Conservation (phyloP, 1,139 yeast genomes). For the Magnusiomyces magnusii region DNA sequence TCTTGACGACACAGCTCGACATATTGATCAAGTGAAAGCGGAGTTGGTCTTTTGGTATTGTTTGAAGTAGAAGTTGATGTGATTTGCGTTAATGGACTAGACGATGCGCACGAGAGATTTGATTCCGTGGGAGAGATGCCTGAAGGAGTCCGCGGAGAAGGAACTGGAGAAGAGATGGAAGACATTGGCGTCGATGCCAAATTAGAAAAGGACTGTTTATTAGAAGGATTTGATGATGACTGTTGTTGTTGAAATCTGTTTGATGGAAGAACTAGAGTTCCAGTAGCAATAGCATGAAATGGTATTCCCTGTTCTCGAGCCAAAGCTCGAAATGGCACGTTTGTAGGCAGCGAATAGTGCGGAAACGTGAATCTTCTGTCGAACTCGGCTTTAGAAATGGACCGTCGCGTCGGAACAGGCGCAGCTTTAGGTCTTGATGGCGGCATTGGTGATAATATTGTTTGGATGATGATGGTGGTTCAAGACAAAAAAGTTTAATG, state of each 20-base stretch:
- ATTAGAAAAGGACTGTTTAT: neutral
- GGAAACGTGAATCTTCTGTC: neutral
- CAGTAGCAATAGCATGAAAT: neutral
- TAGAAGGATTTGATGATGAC: neutral
- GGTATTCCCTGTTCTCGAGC: neutral
- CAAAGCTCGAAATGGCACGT: neutral
- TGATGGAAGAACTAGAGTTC: neutral
- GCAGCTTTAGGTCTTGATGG: neutral
- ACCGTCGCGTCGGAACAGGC: neutral
- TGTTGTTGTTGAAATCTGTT: neutral
- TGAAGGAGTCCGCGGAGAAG: neutral
- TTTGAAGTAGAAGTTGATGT: neutral
- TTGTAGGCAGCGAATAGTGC: neutral
- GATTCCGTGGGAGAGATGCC: constrained; percentile 5
- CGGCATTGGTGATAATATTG: too few relatives aligned
- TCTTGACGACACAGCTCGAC: constrained; percentile 2
- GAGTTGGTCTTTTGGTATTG: constrained; percentile 40
- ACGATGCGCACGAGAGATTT: neutral
- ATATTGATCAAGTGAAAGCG: constrained; percentile 6
- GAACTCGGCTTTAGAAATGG: neutral
- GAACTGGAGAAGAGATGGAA: neutral
- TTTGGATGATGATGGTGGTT: neutral
- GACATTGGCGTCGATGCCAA: neutral
- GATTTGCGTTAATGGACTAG: neutral
- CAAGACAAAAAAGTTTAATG: too few relatives aligned